Evolutionary conservation across 2,329 filamentous ascomycete species (phyloP), one percentile per base, ranked within the genome.

Genomic region (Dothidotthia symphoricarpi): DNA sequence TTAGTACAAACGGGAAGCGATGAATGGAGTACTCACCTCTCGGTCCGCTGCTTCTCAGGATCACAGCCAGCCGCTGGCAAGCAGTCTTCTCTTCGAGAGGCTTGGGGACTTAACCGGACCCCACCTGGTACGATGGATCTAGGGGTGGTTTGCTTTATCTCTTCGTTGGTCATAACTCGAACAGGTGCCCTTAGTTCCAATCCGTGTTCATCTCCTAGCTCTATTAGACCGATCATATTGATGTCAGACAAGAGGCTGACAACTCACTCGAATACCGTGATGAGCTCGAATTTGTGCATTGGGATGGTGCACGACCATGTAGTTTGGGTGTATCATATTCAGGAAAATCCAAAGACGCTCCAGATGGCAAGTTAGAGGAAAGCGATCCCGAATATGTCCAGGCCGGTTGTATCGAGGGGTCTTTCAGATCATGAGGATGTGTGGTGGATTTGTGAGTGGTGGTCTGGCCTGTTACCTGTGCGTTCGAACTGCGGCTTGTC

Each of bases 361-460:
- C 61, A 14, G 65, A 67, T 19, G 64, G 61, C 6, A 66, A 41
- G 4, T 36, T 62, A 6, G 56, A 37, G 10, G 57, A 56, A 14
- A 66, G 41, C n/a, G 59, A 52, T 12, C 47, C 53, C 11, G 59
- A 51, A 27, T 56, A 61, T 15, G 56, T 63, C 53, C 54, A 64
- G 4, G 45, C 34, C 11, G 62, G 62, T 27, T 65, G 61, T 30
- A 57, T 25, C 28, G 47, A 36, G 4, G 60, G 53, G 26, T 66
- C 61, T 31, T 50, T 54, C 22, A 58, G 31, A 8, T 49, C 41
- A 25, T 36, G 34, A 11, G 45, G 36, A 12, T 42, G 35, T 24
- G 28, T 35, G 24, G 36, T 43, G 16, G 47, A 40, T 25, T 35
- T 41, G 13, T 34, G 39, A 4, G 42, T 30, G 10, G 31, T 29